Evolutionary conservation across 2,329 filamentous ascomycete genomes (phyloP).

Genomic region (Corynespora cassiicola): DNA sequence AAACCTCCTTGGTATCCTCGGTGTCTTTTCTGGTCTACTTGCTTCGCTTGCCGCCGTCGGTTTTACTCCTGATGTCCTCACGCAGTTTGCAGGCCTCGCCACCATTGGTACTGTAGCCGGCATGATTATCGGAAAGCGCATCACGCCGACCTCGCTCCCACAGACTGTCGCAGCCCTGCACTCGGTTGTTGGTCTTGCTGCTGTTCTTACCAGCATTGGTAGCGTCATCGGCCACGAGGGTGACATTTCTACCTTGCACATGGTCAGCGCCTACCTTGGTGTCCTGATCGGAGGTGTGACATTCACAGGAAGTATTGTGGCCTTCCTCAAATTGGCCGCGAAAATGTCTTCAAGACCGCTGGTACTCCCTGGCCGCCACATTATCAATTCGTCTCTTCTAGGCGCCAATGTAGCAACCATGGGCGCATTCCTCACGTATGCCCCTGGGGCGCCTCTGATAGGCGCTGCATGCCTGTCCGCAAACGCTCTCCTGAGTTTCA

Average conservation of each 20-base stretch:
- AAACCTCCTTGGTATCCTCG: conserved; percentile 85
- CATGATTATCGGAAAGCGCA: conserved; percentile 80
- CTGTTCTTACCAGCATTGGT: conserved; percentile 86
- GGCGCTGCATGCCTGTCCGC: conserved; percentile 79
- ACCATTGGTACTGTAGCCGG: conserved; percentile 73
- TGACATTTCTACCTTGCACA: conserved; percentile 76
- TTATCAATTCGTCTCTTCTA: conserved; percentile 76
- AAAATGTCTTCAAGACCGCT: conserved; percentile 81
- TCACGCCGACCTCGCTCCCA: conserved; percentile 85
- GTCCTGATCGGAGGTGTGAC: conserved; percentile 87
- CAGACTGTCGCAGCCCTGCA: conserved; percentile 90
- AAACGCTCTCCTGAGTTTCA: conserved; percentile 79
- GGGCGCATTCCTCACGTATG: conserved; percentile 82
- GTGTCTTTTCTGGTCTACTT: conserved; percentile 81
- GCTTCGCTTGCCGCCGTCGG: conserved; percentile 83
- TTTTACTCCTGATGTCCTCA: conserved; percentile 77
- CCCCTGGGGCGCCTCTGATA: conserved; percentile 78
- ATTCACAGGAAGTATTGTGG: conserved; percentile 89
- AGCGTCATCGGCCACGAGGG: conserved; percentile 79
- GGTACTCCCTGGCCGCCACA: conserved; percentile 74
- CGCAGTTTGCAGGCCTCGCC: conserved; percentile 81
- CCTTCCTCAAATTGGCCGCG: conserved; percentile 85
- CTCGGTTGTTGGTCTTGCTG: conserved; percentile 87
- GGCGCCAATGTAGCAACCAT: conserved; percentile 81
- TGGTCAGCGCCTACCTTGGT: conserved; percentile 85